Conservation (phyloP, 345 rosid genomes). For the Murraya koenigii region DNA sequence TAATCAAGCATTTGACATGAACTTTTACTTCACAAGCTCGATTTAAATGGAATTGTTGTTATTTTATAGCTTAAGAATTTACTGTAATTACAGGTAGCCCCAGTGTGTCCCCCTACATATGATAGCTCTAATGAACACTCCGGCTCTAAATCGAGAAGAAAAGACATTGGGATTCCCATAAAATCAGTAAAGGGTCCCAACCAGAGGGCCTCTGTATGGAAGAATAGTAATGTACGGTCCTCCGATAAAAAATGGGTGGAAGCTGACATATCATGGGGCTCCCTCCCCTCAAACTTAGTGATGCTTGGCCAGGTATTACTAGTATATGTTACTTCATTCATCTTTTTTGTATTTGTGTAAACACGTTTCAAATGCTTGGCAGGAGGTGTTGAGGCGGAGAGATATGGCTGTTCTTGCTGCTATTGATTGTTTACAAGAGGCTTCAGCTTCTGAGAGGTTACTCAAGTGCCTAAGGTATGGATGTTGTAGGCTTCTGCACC, state of each 20-base stretch:
- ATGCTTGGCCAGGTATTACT: conserved; percentile 56
- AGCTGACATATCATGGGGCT: conserved; percentile 44
- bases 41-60: neutral
- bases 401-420: conserved; percentile 54
- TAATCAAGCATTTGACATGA: neutral
- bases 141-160: conserved; percentile 26
- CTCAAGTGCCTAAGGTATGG: conserved; percentile 64
- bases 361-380: conserved; percentile 6
- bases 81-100: conserved; percentile 30
- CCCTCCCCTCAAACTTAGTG: conserved; percentile 49
- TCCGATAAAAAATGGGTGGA: conserved; percentile 30
- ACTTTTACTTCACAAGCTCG: neutral
- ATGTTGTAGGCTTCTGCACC: neutral
- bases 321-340: neutral
- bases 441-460: conserved; percentile 62
- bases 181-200: conserved; percentile 29
- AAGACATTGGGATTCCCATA: conserved; percentile 24
- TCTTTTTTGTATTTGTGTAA: neutral
- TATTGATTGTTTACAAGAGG: conserved; percentile 60
- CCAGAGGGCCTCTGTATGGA: conserved; percentile 23
- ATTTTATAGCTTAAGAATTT: neutral
- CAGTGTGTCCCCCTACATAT: conserved; percentile 18
- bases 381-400: conserved; percentile 57
- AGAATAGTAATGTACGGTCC: conserved; percentile 20
- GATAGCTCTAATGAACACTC: conserved; percentile 35